Conservation (phyloP, 2,329 filamentous ascomycete genomes). For the Tolypocladium tropicale region DNA sequence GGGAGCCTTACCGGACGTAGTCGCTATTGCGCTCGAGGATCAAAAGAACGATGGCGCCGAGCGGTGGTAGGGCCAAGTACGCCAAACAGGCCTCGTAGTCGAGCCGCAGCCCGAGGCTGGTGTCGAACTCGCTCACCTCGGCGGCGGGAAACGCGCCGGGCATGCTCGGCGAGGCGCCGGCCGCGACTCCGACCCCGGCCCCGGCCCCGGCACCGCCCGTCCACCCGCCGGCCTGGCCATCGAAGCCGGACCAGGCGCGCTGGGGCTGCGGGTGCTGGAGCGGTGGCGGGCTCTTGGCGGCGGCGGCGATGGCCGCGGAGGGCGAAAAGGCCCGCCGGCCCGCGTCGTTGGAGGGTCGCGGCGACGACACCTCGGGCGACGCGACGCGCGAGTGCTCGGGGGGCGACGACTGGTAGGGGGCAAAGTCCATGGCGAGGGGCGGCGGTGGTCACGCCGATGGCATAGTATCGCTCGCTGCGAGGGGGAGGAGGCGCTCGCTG, state of each 20-base stretch:
- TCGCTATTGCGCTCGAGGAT: constrained; percentile 91
- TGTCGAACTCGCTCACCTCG: constrained; percentile 77
- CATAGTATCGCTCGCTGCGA: background rate
- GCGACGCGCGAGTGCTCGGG: constrained; percentile 75
- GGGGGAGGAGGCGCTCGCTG: background rate
- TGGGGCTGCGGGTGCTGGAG: constrained; percentile 45
- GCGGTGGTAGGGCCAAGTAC: constrained; percentile 75
- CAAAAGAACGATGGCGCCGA: constrained; percentile 75
- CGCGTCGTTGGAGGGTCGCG: constrained; percentile 45
- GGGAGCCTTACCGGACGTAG: constrained; percentile 66
- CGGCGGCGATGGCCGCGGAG: constrained; percentile 18
- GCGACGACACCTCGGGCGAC: constrained; percentile 51
- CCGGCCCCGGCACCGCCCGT: constrained; percentile 8
- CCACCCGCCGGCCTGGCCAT: constrained; percentile 23
- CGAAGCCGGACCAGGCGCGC: constrained; percentile 37
- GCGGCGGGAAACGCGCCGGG: constrained; percentile 27
- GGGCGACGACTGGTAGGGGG: constrained; percentile 87
- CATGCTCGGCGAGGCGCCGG: constrained; percentile 8
- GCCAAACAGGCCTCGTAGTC: constrained; percentile 87
- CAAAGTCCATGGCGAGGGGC: constrained; percentile 74
- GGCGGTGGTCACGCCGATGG: background rate
- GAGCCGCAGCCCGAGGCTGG: constrained; percentile 73
- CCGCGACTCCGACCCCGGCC: constrained; percentile 4
- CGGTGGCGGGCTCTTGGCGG: constrained; percentile 28
- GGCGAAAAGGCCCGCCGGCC: constrained; percentile 45